Percentiles rank a stretch among this genome's conserved stretches.
phyloP scores from a whole-genome alignment of 129 eudicot species.

The sunflower (Helianthus annuus) region DNA sequence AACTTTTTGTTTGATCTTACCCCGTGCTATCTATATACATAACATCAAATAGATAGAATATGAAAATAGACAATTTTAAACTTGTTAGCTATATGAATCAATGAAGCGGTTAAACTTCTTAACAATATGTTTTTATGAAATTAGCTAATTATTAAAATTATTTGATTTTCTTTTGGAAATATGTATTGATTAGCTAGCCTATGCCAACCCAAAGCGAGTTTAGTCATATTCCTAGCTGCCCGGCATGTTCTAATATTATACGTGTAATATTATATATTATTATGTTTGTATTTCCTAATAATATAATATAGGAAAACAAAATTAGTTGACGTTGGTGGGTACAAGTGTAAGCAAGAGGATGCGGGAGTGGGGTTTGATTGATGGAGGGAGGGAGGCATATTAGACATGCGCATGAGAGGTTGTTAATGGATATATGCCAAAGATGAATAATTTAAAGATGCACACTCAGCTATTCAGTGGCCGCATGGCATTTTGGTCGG shows the following conservation, averaged over 20 bases:
- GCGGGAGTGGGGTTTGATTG: constrained; percentile 31
- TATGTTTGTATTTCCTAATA: background rate
- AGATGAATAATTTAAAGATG: constrained; percentile 25
- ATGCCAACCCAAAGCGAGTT: background rate
- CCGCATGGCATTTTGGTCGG: constrained; percentile 39
- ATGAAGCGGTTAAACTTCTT: too few species aligned
- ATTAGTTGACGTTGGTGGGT: constrained; percentile 36
- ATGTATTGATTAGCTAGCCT: background rate
- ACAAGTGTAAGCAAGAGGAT: constrained; percentile 31
- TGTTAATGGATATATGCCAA: constrained; percentile 22
- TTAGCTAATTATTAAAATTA: too few species aligned
- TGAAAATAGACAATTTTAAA: too few species aligned
- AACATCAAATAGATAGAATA: too few species aligned
- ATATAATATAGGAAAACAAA: background rate
- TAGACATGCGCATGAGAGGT: constrained; percentile 34
- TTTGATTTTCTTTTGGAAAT: background rate
- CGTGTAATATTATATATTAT: too few species aligned
- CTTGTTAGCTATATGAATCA: too few species aligned
- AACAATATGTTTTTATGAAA: too few species aligned
- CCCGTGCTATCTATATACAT: too few species aligned
- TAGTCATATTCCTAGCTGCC: background rate
- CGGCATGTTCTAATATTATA: background rate
- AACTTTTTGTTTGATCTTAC: too few species aligned
- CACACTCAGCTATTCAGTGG: constrained; percentile 31
- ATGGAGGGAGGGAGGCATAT: constrained; percentile 32